Evolutionary conservation across 495 filamentous ascomycete species (phyloP), one percentile per base, ranked within the genome.

Genomic region (Mytilinidion resinicola): DNA sequence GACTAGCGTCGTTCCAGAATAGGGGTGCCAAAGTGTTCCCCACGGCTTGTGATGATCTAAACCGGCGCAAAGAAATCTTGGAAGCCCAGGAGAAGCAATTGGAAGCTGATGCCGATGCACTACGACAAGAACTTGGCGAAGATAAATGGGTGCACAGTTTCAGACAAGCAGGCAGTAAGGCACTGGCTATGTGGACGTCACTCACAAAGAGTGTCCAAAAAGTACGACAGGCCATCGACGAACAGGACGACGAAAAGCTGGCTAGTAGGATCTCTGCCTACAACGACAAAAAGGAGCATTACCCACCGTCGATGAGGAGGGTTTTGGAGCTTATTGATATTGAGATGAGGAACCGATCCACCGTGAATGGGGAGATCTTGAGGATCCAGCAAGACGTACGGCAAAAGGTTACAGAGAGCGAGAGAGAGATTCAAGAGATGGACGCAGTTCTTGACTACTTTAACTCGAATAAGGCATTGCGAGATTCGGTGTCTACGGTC

Each of bases 131-230:
- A 68, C 79, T 98, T 14, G 89, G 89, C 17, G 93, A 98, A 67
- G 93, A 98, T 65, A 83, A 89, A 30, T 98, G 93, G 93, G 85
- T 98, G 49, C 76, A 93, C 42, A 88, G 96, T 5, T 98, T 98
- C 73, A 81, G 93, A 57, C 89, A 90, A 61, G 92, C 93, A n/a
- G 90, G 89, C 14, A 80, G 85, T 43, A 90, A 96, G 72, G 91
- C 91, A 12, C 83, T 92, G 58, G 92, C 95, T 70, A 91, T 98
- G 89, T 90, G 88, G 64, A 89, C 95, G 57, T 95, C 90, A 1
- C 87, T 97, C 3, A 88, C 91, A 61, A 80, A 91, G 55, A 92
- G 90, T 69, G 83, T 92, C 55, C 74, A 70, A 37, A 95, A 92
- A 68, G 77, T 98, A 19, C 84, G 83, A 58, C 91, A 96, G 66